Evolutionary conservation across 495 filamentous ascomycete species (phyloP).

Genomic region (Chaetomium fimeti): DNA sequence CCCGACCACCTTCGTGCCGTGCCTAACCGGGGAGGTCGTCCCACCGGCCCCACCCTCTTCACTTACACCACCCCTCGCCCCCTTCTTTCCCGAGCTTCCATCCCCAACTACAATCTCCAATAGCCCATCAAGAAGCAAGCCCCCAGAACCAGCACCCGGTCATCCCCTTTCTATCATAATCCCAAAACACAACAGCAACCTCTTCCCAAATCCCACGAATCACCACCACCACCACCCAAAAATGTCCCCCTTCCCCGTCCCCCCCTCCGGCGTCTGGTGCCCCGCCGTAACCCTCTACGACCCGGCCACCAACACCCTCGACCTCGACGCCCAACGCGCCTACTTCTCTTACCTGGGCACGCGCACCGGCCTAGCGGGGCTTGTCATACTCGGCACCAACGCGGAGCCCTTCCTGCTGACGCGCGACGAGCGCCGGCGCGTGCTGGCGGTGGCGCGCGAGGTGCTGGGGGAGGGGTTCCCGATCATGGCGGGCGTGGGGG

Average conservation of each 20-base stretch:
- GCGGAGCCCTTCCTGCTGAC: constrained; percentile 65
- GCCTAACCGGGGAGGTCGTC: constrained; percentile 5
- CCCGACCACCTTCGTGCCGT: constrained; percentile 2
- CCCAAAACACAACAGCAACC: no score
- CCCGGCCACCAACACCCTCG: constrained; percentile 51
- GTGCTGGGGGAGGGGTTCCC: constrained; percentile 53
- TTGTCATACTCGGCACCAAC: constrained; percentile 64
- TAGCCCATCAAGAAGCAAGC: neutral
- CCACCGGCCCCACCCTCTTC: constrained; percentile 1
- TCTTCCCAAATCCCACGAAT: neutral
- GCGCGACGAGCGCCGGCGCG: constrained; percentile 55
- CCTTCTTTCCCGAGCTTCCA: neutral
- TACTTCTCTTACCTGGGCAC: constrained; percentile 58
- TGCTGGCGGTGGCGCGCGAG: constrained; percentile 53
- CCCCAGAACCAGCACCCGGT: neutral
- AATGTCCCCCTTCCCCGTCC: constrained; percentile 31
- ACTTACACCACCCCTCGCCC: constrained; percentile 5
- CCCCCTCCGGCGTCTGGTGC: constrained; percentile 45
- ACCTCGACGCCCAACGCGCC: constrained; percentile 47
- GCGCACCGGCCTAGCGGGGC: constrained; percentile 53
- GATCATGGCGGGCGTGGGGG: constrained; percentile 62
- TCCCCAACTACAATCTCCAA: neutral
- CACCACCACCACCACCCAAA: neutral
- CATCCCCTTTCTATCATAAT: no score
- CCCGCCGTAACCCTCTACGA: constrained; percentile 56